phyloP scores from a whole-genome alignment of 2,329 filamentous ascomycete species.

The Pseudocercospora crystallina region DNA sequence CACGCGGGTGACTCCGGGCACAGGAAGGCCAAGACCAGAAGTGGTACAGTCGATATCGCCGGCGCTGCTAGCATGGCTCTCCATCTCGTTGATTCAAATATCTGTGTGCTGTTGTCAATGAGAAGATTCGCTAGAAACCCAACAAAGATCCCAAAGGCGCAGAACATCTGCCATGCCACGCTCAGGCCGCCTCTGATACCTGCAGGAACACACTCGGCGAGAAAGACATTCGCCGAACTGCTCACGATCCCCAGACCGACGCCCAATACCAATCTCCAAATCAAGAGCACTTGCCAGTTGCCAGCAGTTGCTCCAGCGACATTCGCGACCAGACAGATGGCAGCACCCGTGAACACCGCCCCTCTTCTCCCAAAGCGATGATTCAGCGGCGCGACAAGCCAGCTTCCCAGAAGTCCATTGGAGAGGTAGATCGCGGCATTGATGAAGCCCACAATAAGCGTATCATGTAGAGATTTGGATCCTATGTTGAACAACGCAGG shows the following conservation, averaged over 20 bases:
- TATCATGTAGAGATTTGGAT: not conserved
- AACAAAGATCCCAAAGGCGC: conserved; percentile 63
- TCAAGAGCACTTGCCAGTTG: conserved; percentile 67
- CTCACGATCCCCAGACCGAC: conserved; percentile 46
- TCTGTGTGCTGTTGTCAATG: conserved; percentile 43
- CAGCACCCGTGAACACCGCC: conserved; percentile 37
- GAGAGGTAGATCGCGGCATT: conserved; percentile 52
- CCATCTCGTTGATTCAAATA: conserved; percentile 59
- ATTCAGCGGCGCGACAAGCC: conserved; percentile 54
- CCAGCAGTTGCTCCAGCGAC: conserved; percentile 57
- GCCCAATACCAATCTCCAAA: conserved; percentile 68
- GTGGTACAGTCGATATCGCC: conserved; percentile 63
- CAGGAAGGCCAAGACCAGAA: conserved; percentile 52
- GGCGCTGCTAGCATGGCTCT: conserved; percentile 62
- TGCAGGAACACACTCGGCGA: conserved; percentile 45
- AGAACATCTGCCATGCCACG: conserved; percentile 43
- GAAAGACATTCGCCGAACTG: conserved; percentile 44
- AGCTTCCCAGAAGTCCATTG: conserved; percentile 28
- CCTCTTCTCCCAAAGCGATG: conserved; percentile 34
- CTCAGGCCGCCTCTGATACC: conserved; percentile 44
- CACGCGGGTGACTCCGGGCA: conserved; percentile 43
- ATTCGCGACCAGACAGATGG: conserved; percentile 61
- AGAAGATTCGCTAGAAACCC: conserved; percentile 61
- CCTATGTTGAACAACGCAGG: conserved; percentile 26
- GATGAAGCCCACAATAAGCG: conserved; percentile 42